Evolutionary conservation across 2,329 filamentous ascomycete species (phyloP).

Genomic region (Tympanopsis confertula): DNA sequence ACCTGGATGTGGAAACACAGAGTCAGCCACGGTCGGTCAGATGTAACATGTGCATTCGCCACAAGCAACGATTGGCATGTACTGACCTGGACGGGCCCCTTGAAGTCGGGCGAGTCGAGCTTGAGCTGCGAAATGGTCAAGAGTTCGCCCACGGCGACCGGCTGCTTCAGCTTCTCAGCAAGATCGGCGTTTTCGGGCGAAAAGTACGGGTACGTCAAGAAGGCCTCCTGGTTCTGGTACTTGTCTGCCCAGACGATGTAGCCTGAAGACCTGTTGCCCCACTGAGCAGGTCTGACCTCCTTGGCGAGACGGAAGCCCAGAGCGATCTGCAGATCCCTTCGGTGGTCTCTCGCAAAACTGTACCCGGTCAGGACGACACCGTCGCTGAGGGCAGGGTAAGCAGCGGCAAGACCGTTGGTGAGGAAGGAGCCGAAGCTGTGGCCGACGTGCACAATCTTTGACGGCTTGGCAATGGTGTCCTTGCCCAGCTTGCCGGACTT

Average conservation of each 20-base stretch:
- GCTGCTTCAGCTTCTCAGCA: constrained; percentile 8
- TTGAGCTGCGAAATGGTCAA: constrained; percentile 6
- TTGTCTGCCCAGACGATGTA: constrained; percentile 15
- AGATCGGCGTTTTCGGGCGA: constrained; percentile 8
- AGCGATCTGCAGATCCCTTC: constrained; percentile 7
- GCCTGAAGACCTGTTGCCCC: constrained; percentile 9
- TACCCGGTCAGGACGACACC: constrained; percentile 11
- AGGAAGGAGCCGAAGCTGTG: constrained; percentile 14
- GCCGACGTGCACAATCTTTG: constrained; percentile 11
- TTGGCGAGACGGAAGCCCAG: constrained; percentile 12
- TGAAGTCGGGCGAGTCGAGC: constrained; percentile 2
- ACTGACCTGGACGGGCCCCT: constrained; percentile 8
- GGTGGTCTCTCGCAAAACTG: constrained; percentile 6
- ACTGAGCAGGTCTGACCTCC: constrained; percentile 6
- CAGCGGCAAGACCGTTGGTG: constrained; percentile 9
- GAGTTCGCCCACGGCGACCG: constrained; percentile 9
- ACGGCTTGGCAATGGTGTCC: constrained; percentile 8
- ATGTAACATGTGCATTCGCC: no score
- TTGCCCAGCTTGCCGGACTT: constrained; percentile 10
- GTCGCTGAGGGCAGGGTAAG: constrained; percentile 5
- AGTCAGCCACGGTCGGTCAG: no score
- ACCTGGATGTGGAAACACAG: no score
- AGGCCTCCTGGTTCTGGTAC: constrained; percentile 10
- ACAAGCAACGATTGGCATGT: no score
- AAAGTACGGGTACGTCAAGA: constrained; percentile 11